A percentile compares a stretch with the other conserved stretches of the same genome.
These are phyloP conservation scores for Sporothrix euskadiensis DNA, from an alignment of 2,329 filamentous ascomycete species.

Conservation along the genomic window DNA sequence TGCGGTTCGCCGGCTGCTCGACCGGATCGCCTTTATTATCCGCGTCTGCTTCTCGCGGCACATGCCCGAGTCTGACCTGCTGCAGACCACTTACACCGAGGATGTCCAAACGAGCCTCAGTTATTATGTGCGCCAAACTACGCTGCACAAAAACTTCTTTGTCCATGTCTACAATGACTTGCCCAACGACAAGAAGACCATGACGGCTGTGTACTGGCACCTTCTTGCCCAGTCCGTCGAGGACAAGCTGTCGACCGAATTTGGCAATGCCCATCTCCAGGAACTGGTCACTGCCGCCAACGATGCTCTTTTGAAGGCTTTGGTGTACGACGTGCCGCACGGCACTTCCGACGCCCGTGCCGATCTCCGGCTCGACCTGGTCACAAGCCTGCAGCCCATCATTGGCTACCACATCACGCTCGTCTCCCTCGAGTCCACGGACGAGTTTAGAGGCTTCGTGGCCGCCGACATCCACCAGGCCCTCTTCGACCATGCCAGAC, in stretches of 20 bases:
- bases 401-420: neutral
- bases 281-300: neutral
- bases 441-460: neutral
- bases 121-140: conserved; percentile 8
- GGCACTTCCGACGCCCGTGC: neutral
- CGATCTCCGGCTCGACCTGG: neutral
- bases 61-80: neutral
- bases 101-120: neutral
- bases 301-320: neutral
- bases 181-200: conserved; percentile 13
- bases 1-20: neutral
- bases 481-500: neutral
- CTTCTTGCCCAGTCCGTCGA: neutral
- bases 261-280: neutral
- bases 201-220: conserved; percentile 20
- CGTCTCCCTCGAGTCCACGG: neutral
- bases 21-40: neutral
- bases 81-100: neutral
- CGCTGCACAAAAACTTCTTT: conserved; percentile 1
- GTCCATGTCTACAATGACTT: conserved; percentile 9
- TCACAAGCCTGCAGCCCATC: neutral
- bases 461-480: neutral
- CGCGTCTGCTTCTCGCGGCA: neutral
- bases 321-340: neutral
- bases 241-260: neutral